Percentiles rank a stretch among this genome's conserved stretches.
Conservation (phyloP, 1,284 basidiomycete species). For the Trichosporon asahii region DNA sequence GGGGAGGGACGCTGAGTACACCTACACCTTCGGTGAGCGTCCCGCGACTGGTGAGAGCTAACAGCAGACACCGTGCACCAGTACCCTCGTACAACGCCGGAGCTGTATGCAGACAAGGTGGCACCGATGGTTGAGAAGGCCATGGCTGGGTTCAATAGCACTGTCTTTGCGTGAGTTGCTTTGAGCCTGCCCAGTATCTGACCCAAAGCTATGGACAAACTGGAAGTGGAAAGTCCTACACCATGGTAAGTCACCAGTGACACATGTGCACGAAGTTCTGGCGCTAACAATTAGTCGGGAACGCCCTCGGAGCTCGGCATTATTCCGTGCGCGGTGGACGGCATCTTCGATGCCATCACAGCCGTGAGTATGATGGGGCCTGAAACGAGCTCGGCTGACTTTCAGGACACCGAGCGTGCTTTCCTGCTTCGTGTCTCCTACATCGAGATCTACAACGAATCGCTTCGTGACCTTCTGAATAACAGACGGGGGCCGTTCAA, state of each 20-base stretch:
- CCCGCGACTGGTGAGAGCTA: background rate
- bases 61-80: slow-evolving; percentile 50
- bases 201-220: slow-evolving; percentile 51
- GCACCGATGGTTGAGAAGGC: slow-evolving; percentile 55
- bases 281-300: slow-evolving; percentile 45
- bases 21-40: slow-evolving; percentile 47
- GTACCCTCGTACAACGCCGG: slow-evolving; percentile 47
- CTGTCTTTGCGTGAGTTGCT: slow-evolving; percentile 51
- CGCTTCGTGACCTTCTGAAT: slow-evolving; percentile 56
- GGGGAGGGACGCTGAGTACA: slow-evolving; percentile 48
- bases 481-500: slow-evolving; percentile 38
- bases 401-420: slow-evolving; percentile 43
- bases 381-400: background rate
- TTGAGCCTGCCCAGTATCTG: too few species aligned
- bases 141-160: slow-evolving; percentile 59
- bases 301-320: slow-evolving; percentile 55
- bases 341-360: slow-evolving; percentile 56
- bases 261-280: background rate
- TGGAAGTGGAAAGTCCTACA: slow-evolving; percentile 55
- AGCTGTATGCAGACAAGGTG: slow-evolving; percentile 55
- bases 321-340: slow-evolving; percentile 57
- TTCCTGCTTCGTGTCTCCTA: slow-evolving; percentile 58
- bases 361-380: slow-evolving; percentile 32
- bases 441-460: slow-evolving; percentile 61
- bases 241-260: slow-evolving; percentile 37